A percentile compares a stretch with the other conserved stretches of the same genome.
These are phyloP conservation scores for Pulveroboletus sp. DNA, from an alignment of 768 basidiomycete genomes.

Conservation along the genomic window DNA sequence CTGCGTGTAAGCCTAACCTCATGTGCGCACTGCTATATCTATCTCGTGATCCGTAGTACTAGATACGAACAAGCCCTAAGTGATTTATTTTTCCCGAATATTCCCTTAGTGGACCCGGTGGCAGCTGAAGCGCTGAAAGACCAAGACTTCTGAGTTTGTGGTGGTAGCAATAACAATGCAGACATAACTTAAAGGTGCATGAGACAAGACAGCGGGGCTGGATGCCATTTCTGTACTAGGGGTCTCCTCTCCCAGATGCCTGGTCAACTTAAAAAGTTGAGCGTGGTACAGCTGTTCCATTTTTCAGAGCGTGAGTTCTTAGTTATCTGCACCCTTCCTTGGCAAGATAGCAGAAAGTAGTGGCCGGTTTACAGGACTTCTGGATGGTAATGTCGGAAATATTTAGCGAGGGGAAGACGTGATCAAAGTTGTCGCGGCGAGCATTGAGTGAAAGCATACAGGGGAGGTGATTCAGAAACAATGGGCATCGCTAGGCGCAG, in stretches of 20 bases:
- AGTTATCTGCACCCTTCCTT: slow-evolving; percentile 7
- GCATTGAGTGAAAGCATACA: not conserved
- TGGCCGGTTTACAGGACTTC: slow-evolving; percentile 12
- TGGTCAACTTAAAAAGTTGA: slow-evolving; percentile 36
- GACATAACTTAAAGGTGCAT: not conserved
- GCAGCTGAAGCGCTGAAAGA: not conserved
- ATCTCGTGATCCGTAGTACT: too few relatives aligned
- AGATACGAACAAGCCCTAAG: too few relatives aligned
- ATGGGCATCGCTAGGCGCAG: not conserved
- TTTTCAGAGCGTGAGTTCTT: not conserved
- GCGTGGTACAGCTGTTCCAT: slow-evolving; percentile 28
- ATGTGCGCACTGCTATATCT: too few relatives aligned
- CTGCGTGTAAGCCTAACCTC: too few relatives aligned
- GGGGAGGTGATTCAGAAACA: slow-evolving; percentile 1
- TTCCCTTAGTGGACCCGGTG: not conserved
- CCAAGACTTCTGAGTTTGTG: slow-evolving; percentile 19
- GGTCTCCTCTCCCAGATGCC: slow-evolving; percentile 37
- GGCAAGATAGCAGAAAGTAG: slow-evolving; percentile 10
- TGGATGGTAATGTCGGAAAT: slow-evolving; percentile 7
- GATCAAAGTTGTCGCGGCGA: slow-evolving; percentile 5
- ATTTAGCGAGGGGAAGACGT: slow-evolving; percentile 11
- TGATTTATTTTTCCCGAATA: slow-evolving; percentile 31
- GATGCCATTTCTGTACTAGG: slow-evolving; percentile 36
- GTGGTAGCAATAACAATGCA: slow-evolving; percentile 1
- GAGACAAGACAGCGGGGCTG: slow-evolving; percentile 5